Conservation (phyloP, 805 yeast species). For the Zygoascus tannicola region DNA sequence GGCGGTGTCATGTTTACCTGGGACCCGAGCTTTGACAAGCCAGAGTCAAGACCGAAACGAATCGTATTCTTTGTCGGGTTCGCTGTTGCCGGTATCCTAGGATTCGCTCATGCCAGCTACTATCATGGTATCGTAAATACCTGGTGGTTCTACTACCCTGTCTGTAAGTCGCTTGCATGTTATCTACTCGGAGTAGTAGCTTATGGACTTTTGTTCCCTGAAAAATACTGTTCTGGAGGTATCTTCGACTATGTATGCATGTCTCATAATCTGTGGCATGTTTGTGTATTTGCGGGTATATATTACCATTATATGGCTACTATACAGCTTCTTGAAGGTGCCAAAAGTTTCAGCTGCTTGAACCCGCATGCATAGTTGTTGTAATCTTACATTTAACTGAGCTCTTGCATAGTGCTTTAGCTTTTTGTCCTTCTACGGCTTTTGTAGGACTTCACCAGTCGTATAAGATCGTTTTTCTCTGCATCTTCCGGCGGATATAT, state of each 20-base stretch:
- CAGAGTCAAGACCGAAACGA: conserved; percentile 71
- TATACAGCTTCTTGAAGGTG: conserved; percentile 54
- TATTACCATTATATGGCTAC: conserved; percentile 79
- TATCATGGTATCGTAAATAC: conserved; percentile 50
- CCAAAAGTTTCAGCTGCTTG: conserved; percentile 20
- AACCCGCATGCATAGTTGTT: conserved; percentile 2
- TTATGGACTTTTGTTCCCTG: conserved; percentile 84
- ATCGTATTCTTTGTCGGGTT: conserved; percentile 72
- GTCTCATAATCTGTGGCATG: conserved; percentile 96
- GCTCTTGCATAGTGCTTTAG: no score
- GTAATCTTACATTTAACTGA: not conserved
- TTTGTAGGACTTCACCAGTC: conserved; percentile 13
- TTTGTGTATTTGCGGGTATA: conserved; percentile 83
- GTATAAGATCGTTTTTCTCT: conserved; percentile 12
- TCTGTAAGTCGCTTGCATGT: conserved; percentile 62
- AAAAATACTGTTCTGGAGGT: conserved; percentile 44
- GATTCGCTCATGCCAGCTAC: conserved; percentile 47
- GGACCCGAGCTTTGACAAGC: conserved; percentile 86
- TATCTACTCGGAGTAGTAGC: conserved; percentile 76
- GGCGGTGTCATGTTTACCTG: conserved; percentile 76
- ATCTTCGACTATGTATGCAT: conserved; percentile 47
- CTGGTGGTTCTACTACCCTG: conserved; percentile 51
- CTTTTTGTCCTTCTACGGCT: no score
- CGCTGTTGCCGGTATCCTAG: conserved; percentile 63
- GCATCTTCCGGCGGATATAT: conserved; percentile 17